Evolutionary conservation across 768 basidiomycete species (phyloP), one percentile per base, ranked within the genome.

Genomic region (Mycena epipterygia): DNA sequence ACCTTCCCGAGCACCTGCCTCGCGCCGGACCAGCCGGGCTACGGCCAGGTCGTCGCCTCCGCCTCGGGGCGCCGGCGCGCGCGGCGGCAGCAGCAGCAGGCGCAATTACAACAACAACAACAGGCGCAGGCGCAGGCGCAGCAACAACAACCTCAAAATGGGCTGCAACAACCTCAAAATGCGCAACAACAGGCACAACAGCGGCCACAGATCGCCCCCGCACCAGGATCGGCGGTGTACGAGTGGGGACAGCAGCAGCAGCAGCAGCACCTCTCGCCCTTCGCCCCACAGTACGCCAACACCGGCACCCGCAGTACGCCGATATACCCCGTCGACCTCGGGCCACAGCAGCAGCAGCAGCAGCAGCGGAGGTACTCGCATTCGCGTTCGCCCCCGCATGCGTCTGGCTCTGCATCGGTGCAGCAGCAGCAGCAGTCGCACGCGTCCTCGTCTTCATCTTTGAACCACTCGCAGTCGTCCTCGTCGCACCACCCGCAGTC

Each of bases 1-100:
- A 93, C 89, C 53, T 96, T 96, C 77, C 94, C 95, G 9, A 89
- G 85, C 62, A 93, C 92, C 32, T 96, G 95, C 78, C 83, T 96
- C 59, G 89, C 93, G 1, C 95, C 95, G 58, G 93, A 94, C 79
- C 93, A 95, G 72, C 89, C 94, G 37, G 95, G 95, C 11, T 96
- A 91, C 79, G 95, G 95, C 27, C 94, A 95, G 77, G 91, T 96
- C 53, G 89, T 95, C 21, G 84, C 90, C 49, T 85, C 84, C 33
- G 85, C 87, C 35, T 83, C 88, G 30, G 87, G 86, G n/a, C 87
- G 91, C 69, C 88, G 92, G 56, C 87, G 91, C 51, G 81, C 88
- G 25, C 87, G 91, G 39, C 87, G 90, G 65, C 84, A 82, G 35
- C 85, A 87, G 21, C 87, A 86, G 49, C 77, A 81, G 35, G 77